Base-by-base conservation (phyloP, 2,329 filamentous ascomycete genomes). In the Chaetomium sp. region DNA sequence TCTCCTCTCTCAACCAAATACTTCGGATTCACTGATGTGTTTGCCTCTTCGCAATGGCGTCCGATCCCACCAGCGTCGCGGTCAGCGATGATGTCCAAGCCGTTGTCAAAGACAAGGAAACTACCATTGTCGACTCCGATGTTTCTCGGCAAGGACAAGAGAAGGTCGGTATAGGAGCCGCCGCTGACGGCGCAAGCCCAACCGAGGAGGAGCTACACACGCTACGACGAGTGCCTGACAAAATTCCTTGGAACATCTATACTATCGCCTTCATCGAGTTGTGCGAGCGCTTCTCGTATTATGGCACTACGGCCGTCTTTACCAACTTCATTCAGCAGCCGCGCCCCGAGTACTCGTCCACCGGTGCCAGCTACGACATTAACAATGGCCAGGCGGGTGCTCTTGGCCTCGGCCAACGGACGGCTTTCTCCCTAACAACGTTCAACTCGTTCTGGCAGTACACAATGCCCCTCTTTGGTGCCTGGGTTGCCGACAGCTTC, bases 281-380 rank as follows among this genome's bases (percentile, higher is more conserved):
- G 34, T 87, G 84, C 69, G 86, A 89, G 70, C 81, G 86, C 37
- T 88, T 88, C 69, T 85, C 82, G 2, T 89, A 87, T 74, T 88
- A 88, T 63, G 86, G 86, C 37, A 82, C 80, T 5, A 80, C 79
- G 9, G 77, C 80, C 42, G 77, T 87, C 41, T 81, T 84, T 68
- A 83, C 81, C 67, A 87, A 87, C 65, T 86, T 83, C 71, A 81
- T 86, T 61, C 79, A 84, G 61, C 75, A 81, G 59, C 72, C 74
- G 11, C 74, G 84, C 4, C 82, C 82, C 0, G 57, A 64, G 0
- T 75, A 75, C n/a, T 85, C 81, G 1, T 70, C 67, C 7, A 80
- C 81, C 1, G 83, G 83, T 49, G 76, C 79, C 9, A 68, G 69
- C 41, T 57, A 56, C 35, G 53, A 55, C 50, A 55, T 61, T 27